Conservation (phyloP, 148 eudicot genomes). For the Dianthus caryophyllus region DNA sequence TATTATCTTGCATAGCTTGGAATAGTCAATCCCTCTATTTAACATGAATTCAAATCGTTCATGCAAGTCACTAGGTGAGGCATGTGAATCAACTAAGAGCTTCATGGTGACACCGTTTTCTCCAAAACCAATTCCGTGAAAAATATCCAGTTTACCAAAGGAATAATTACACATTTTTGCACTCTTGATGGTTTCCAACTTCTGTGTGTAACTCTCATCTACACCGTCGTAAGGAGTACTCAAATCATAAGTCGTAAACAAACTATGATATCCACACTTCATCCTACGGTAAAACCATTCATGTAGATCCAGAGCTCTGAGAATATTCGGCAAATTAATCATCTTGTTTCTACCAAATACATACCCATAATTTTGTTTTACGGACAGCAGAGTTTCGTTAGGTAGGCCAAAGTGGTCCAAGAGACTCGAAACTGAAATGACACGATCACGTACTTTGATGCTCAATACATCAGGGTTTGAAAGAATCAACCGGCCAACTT, state of each 20-base stretch:
- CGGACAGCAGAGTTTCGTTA: slow-evolving; percentile 17
- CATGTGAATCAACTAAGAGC: slow-evolving; percentile 33
- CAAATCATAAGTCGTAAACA: slow-evolving; percentile 32
- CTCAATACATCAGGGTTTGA: slow-evolving; percentile 42
- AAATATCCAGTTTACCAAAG: slow-evolving; percentile 37
- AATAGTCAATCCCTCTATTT: slow-evolving; percentile 42
- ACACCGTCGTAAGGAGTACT: slow-evolving; percentile 35
- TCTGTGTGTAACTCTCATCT: slow-evolving; percentile 33
- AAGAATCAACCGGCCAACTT: slow-evolving; percentile 54
- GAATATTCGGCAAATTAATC: slow-evolving; percentile 48
- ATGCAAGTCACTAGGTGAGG: slow-evolving; percentile 39
- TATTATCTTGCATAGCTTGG: slow-evolving; percentile 52
- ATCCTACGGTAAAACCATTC: slow-evolving; percentile 57
- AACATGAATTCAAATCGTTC: slow-evolving; percentile 58
- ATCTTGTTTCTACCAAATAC: slow-evolving; percentile 59
- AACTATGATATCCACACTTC: slow-evolving; percentile 31
- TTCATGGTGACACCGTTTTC: slow-evolving; percentile 42
- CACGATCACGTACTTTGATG: slow-evolving; percentile 34
- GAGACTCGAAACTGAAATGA: slow-evolving; percentile 46
- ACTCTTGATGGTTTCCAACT: slow-evolving; percentile 31
- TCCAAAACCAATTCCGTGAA: slow-evolving; percentile 68
- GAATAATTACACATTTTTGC: slow-evolving; percentile 29
- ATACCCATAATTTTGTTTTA: slow-evolving; percentile 40
- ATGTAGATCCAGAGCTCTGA: slow-evolving; percentile 58
- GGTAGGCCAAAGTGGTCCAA: slow-evolving; percentile 49